phyloP scores from a whole-genome alignment of 2,329 filamentous ascomycete species.

The Epichloe sibirici region DNA sequence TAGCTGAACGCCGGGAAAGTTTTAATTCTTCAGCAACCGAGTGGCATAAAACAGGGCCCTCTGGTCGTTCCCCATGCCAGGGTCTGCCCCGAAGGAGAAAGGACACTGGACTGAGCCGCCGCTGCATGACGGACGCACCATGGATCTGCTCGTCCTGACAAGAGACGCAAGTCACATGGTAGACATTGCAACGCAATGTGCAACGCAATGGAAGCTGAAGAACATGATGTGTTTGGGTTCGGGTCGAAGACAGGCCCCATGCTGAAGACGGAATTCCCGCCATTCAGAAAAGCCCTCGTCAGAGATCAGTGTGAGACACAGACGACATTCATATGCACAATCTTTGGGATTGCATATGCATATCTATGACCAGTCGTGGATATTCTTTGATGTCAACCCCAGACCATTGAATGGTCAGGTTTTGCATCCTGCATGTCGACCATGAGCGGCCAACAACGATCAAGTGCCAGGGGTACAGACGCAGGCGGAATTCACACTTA shows the following conservation, averaged over 20 bases:
- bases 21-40: background rate
- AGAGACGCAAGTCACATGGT: background rate
- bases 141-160: background rate
- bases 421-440: background rate
- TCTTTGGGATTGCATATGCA: too few species aligned
- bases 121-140: constrained; percentile 1
- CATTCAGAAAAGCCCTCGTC: too few species aligned
- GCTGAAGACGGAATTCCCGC: too few species aligned
- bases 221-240: background rate
- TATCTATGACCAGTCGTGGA: too few species aligned
- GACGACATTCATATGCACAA: too few species aligned
- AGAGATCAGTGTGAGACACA: too few species aligned
- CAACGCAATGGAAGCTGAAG: background rate
- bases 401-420: too few species aligned
- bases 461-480: background rate
- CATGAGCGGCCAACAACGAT: background rate
- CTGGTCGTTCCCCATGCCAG: background rate
- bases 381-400: too few species aligned
- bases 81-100: background rate
- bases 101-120: background rate
- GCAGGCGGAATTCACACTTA: background rate
- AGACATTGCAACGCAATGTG: background rate
- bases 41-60: background rate
- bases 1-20: background rate
- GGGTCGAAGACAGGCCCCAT: too few species aligned